Percentiles rank a stretch among this genome's conserved stretches.
Conservation (phyloP, 2,329 filamentous ascomycete species). For the Fusarium tupiense region DNA sequence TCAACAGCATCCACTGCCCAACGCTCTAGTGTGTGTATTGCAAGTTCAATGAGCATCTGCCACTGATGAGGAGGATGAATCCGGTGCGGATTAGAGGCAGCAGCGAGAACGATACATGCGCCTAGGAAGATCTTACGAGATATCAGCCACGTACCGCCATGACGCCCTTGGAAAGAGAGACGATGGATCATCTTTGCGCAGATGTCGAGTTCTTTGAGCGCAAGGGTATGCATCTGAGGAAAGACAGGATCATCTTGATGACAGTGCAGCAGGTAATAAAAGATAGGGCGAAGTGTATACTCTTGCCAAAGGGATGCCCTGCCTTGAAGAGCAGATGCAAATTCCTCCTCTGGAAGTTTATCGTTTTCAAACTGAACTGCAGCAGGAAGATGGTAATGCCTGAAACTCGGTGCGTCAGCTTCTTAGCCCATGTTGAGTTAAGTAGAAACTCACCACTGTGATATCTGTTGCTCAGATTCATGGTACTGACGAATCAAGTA, state of each 20-base stretch:
- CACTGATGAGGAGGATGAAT: conserved; percentile 1
- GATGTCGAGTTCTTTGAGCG: neutral
- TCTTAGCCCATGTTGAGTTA: too few relatives aligned
- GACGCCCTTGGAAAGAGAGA: conserved; percentile 5
- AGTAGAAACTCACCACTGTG: conserved; percentile 2
- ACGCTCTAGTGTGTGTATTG: neutral
- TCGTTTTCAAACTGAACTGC: conserved; percentile 18
- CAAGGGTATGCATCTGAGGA: neutral
- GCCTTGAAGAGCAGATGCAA: conserved; percentile 9
- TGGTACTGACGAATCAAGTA: conserved; percentile 10
- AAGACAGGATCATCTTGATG: neutral
- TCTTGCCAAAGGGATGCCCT: conserved; percentile 18
- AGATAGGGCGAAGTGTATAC: conserved; percentile 12
- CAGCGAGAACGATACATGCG: conserved; percentile 2
- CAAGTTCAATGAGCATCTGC: neutral
- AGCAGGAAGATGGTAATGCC: conserved; percentile 10
- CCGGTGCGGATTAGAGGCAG: neutral
- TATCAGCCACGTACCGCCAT: conserved; percentile 19
- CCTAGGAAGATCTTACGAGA: conserved; percentile 11
- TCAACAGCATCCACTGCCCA: conserved; percentile 3
- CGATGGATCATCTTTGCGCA: neutral
- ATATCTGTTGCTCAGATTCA: conserved; percentile 19
- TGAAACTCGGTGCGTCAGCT: neutral
- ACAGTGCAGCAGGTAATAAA: conserved; percentile 15
- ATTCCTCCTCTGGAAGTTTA: conserved; percentile 1